Base-by-base conservation (phyloP, 768 basidiomycete genomes). In the Kwoniella heveanensis region DNA sequence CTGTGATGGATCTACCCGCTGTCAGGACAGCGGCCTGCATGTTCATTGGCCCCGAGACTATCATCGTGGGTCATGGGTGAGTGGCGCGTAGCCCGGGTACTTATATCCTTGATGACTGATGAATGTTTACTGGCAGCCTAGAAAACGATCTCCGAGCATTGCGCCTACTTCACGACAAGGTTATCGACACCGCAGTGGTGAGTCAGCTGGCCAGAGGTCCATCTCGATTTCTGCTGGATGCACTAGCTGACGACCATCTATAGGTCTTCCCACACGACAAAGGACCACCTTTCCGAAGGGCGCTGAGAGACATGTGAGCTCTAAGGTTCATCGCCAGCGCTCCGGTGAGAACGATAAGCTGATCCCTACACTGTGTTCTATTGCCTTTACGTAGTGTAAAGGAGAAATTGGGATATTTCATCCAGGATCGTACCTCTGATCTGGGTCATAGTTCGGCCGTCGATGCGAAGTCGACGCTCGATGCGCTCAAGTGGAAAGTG, bases 111-210 rank as follows among this genome's bases (percentile, higher is more conserved):
- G 39, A 44, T 10, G 17, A 10, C 39, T 17, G 39, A 9, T 58
- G 10, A 46, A 24, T 26, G 6, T 26, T 24, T 26, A 57, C 17
- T 3, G 89, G 90, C 79, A 90, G 88, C 0, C 83, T 98, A 21
- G 95, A 98, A 66, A 98, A 98, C 78, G 96, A 99, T 77, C 81
- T 99, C 68, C 90, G 88, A 77, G 89, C 95, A 8, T 81, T 99
- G 66, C 85, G 96, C 17, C 87, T 98, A 71, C 81, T 98, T 1
- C 96, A 99, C 77, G 57, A 85, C 63, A 85, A 83, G 65, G 88
- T 92, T 64, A 84, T 99, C 29, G 96, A 99, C 73, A 98, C 96
- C 0, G 88, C 87, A 0, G 81, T 89, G 17, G 79, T 82, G 44
- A 65, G 80, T 67, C 53, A 24, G 32, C 6, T 51, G 15, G 30